Evolutionary conservation across 768 basidiomycete species (phyloP), one percentile per base, ranked within the genome.

Genomic region (Naganishia randhawae): DNA sequence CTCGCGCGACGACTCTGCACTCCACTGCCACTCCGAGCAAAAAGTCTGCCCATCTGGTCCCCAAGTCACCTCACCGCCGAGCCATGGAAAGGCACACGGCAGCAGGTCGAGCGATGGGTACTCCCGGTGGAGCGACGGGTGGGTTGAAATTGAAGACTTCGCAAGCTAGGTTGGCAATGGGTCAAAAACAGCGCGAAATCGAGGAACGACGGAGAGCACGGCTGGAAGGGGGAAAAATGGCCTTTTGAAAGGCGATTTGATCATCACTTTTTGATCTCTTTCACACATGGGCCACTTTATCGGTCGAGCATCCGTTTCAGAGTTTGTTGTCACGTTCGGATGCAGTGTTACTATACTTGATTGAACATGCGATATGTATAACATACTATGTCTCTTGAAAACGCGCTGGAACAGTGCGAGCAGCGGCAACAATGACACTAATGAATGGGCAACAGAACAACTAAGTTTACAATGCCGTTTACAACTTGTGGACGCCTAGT

Each of bases 21-120:
- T n/a, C n/a, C n/a, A 42, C 22, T 2, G 57, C 35, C 1, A 61
- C 37, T 27, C 57, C 57, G 25, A 37, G 39, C 39, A 61, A 61
- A 25, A 61, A 61, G 37, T 5, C 33, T 16, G 27, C 35, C 1
- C 39, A 41, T 42, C 57, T 61, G 29, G 57, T 61, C n/a, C 57
- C 57, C 3, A 61, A 61, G 27, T 61, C 57, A 16, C 57, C 57
- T 8, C 57, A 61, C 27, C 57, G 57, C 14, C 57, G 57, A 25
- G 57, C 57, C 7, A 61, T 61, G 57, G 57, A 61, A 17, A 31
- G 37, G 39, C 57, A 61, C 57, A 61, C 57, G 2, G 57, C 39
- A 10, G 57, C 57, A 5, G 57, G 57, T 1, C 22, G 57, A 27
- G 57, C 27, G 14, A 7, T 22, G 7, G 57, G 57, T 22, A 25